Evolutionary conservation across 2,329 filamentous ascomycete genomes (phyloP), one percentile per base, ranked within the genome.

Genomic region (Neonectria neomacrospora): DNA sequence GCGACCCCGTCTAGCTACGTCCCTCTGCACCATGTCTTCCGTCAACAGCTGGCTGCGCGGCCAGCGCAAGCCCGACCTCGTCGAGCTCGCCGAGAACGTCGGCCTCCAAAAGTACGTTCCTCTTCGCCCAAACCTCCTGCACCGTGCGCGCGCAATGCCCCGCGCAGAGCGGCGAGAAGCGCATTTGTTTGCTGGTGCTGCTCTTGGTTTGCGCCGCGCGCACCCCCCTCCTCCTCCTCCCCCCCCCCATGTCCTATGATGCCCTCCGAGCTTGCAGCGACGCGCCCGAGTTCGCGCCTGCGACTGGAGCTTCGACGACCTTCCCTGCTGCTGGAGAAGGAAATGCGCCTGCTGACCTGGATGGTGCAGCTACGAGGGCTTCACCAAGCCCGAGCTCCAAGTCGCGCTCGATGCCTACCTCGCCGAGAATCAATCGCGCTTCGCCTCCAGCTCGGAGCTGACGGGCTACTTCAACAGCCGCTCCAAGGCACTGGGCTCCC

Each of bases 341-440:
- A 16, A 45, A n/a, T n/a, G 28, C 12, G 32, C 52, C 44, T 57
- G 65, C 71, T 73, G 63, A 73, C 69, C 54, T 64, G 60, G 41
- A 45, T 48, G 23, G 41, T 58, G 18, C 74, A 94, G 91, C 74
- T 89, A 87, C 74, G 88, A 92, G 69, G 83, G 85, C 60, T 81
- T 90, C 67, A 91, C 91, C 78, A 97, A 97, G 80, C 83, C 85
- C 67, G 93, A 97, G 52, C 87, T 98, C 64, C 92, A 95, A 75
- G 78, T 85, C 63, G 86, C 86, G 47, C 87, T 97, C 67, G 91
- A 96, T 72, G 85, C 90, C 50, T 90, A 89, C 79, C 86, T 97
- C 48, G 84, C 88, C 69, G 83, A 86, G 66, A 91, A 97, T 80
- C 83, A 87, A 71, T 82, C 86, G 67, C 84, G 83, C 65, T 90